A percentile compares a stretch with the other conserved stretches of the same genome.
These are phyloP conservation scores for Globisporangium emineosum DNA, from an alignment of 352 stramenopile genomes.

Conservation along the genomic window DNA sequence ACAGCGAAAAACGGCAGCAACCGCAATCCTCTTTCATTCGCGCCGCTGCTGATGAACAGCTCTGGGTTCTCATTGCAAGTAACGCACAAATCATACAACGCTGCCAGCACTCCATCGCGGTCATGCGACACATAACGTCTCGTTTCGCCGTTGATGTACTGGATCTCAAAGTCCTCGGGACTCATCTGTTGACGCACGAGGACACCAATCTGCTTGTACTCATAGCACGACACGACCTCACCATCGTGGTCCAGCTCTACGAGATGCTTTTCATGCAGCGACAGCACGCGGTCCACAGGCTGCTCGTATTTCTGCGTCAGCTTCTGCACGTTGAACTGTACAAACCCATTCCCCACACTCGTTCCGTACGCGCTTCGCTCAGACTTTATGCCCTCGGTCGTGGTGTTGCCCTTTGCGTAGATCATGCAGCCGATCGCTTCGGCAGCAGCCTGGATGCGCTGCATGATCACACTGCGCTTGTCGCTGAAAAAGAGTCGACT, in stretches of 20 bases:
- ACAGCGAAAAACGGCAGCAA: conserved; percentile 69
- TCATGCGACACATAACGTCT: conserved; percentile 60
- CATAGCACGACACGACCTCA: conserved; percentile 53
- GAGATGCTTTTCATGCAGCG: conserved; percentile 65
- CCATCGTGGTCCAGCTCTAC: conserved; percentile 57
- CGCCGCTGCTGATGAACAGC: conserved; percentile 61
- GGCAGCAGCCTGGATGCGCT: conserved; percentile 52
- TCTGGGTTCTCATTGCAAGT: conserved; percentile 74
- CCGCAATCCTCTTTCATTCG: conserved; percentile 69
- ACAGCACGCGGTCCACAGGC: conserved; percentile 49
- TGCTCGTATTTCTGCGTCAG: conserved; percentile 58
- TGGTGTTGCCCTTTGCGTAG: conserved; percentile 32
- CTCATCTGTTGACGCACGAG: conserved; percentile 50
- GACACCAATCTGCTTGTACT: conserved; percentile 68
- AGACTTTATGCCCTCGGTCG: conserved; percentile 38
- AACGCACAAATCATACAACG: conserved; percentile 75
- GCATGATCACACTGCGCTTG: conserved; percentile 46
- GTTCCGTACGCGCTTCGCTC: conserved; percentile 44
- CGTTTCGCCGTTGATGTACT: conserved; percentile 63
- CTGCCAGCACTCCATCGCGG: conserved; percentile 70
- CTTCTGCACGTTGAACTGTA: conserved; percentile 73
- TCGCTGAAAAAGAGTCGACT: conserved; percentile 73
- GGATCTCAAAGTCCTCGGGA: conserved; percentile 64
- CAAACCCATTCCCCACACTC: conserved; percentile 51
- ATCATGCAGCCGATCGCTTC: conserved; percentile 58